phyloP scores from a whole-genome alignment of 768 basidiomycete genomes.

The Naganishia onofrii region DNA sequence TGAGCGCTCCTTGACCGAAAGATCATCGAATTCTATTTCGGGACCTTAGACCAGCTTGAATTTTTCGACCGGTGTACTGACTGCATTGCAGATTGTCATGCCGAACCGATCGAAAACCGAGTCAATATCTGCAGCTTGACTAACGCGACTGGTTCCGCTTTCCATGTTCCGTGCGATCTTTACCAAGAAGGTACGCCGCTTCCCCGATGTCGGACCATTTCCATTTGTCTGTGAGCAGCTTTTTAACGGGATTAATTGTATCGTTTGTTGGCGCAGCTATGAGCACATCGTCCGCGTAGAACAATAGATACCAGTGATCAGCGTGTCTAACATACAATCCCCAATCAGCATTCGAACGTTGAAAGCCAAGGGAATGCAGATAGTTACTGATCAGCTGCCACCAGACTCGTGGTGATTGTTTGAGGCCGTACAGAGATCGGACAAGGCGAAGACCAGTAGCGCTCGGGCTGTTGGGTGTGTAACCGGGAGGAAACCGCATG shows the following conservation, averaged over 20 bases:
- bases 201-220: conserved; percentile 30
- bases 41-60: background rate
- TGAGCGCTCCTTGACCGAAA: too few relatives aligned
- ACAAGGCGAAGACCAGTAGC: conserved; percentile 14
- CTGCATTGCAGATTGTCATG: background rate
- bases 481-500: conserved; percentile 2
- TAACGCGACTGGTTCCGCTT: conserved; percentile 7
- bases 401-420: conserved; percentile 15
- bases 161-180: conserved; percentile 25
- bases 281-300: conserved; percentile 36
- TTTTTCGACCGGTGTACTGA: conserved; percentile 21
- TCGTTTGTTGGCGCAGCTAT: conserved; percentile 13
- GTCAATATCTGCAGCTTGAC: conserved; percentile 33
- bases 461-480: background rate
- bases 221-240: conserved; percentile 25
- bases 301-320: conserved; percentile 24
- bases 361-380: conserved; percentile 31
- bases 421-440: conserved; percentile 5
- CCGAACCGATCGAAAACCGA: conserved; percentile 24
- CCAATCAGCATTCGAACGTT: conserved; percentile 32
- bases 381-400: conserved; percentile 8
- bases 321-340: conserved; percentile 27
- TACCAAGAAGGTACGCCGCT: conserved; percentile 31
- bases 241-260: conserved; percentile 17
- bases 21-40: background rate